These are phyloP conservation scores for Aspergillus conjunctus DNA, from an alignment of 495 filamentous ascomycete genomes.

Conservation along the genomic window DNA sequence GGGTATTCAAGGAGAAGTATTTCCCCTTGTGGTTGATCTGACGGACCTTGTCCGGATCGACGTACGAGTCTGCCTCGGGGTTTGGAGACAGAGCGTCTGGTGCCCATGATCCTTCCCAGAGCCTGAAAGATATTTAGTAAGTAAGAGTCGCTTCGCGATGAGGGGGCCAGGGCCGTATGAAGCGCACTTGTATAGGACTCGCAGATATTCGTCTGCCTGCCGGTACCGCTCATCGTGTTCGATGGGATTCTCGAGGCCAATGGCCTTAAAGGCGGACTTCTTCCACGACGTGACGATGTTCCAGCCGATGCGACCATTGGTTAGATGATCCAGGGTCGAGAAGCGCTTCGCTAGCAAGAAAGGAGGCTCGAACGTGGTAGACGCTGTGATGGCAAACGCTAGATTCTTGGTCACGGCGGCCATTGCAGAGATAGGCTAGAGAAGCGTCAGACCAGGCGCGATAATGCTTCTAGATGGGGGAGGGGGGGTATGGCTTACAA, in stretches of 20 bases:
- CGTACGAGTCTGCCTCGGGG: conserved; percentile 52
- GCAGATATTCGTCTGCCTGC: conserved; percentile 63
- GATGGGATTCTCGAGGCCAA: conserved; percentile 57
- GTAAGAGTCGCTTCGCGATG: not conserved
- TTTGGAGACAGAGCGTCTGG: conserved; percentile 54
- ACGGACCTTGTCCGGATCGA: conserved; percentile 57
- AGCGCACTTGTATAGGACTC: conserved; percentile 55
- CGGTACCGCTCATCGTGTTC: conserved; percentile 64
- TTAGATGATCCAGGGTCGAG: conserved; percentile 66
- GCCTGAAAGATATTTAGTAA: conserved; percentile 28
- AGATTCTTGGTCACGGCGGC: conserved; percentile 52
- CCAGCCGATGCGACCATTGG: conserved; percentile 61
- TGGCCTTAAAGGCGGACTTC: conserved; percentile 60
- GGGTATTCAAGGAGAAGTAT: conserved; percentile 54
- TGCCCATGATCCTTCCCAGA: conserved; percentile 65
- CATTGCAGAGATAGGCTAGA: conserved; percentile 50
- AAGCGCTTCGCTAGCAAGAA: conserved; percentile 61
- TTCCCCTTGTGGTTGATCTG: conserved; percentile 62
- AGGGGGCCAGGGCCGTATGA: not conserved
- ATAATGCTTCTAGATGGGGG: not conserved
- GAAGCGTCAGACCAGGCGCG: conserved; percentile 14
- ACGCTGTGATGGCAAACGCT: conserved; percentile 50
- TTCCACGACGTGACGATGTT: conserved; percentile 67
- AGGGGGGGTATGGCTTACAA: conserved; percentile 41
- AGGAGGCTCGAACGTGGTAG: conserved; percentile 61